phyloP scores from a whole-genome alignment of 805 yeast species.

The Jamesozyma lodderae region DNA sequence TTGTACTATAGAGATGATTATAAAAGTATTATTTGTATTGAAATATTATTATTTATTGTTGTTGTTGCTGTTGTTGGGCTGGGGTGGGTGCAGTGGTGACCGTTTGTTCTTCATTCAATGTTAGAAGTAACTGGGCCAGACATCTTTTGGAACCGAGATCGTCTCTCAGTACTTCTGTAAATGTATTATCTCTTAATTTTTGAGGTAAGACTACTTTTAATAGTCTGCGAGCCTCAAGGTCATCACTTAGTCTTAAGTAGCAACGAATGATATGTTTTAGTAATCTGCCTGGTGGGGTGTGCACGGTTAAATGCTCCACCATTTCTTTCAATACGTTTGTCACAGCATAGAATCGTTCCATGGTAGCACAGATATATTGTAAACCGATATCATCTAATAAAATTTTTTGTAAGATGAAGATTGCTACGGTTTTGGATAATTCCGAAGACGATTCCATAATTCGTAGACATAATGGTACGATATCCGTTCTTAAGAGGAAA shows the following conservation, averaged over 20 bases:
- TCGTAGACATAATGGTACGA: slow-evolving; percentile 86
- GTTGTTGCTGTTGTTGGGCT: slow-evolving; percentile 2
- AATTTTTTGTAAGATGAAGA: slow-evolving; percentile 89
- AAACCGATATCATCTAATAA: slow-evolving; percentile 86
- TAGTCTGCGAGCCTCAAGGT: slow-evolving; percentile 82
- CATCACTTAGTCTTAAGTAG: slow-evolving; percentile 82
- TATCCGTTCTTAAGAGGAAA: slow-evolving; percentile 87
- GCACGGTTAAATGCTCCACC: slow-evolving; percentile 75
- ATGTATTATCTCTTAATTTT: slow-evolving; percentile 67
- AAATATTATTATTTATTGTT: slow-evolving; percentile 3
- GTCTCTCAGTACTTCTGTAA: slow-evolving; percentile 67
- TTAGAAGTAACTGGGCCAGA: slow-evolving; percentile 69
- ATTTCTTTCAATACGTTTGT: slow-evolving; percentile 76
- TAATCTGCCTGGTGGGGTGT: slow-evolving; percentile 67
- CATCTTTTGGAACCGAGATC: slow-evolving; percentile 85
- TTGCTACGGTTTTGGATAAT: slow-evolving; percentile 90
- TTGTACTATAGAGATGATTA: too few relatives aligned
- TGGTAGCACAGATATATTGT: slow-evolving; percentile 87
- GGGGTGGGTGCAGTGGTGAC: slow-evolving; percentile 2
- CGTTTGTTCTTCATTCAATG: slow-evolving; percentile 41
- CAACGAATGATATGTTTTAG: slow-evolving; percentile 92
- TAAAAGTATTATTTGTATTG: too few relatives aligned
- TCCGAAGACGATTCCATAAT: slow-evolving; percentile 95
- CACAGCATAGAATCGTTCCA: slow-evolving; percentile 90
- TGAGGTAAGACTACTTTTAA: slow-evolving; percentile 77